Evolutionary conservation across 371 early-diverging fungal species (phyloP), one percentile per base, ranked within the genome.

Genomic region (Rhizopus microsporus): DNA sequence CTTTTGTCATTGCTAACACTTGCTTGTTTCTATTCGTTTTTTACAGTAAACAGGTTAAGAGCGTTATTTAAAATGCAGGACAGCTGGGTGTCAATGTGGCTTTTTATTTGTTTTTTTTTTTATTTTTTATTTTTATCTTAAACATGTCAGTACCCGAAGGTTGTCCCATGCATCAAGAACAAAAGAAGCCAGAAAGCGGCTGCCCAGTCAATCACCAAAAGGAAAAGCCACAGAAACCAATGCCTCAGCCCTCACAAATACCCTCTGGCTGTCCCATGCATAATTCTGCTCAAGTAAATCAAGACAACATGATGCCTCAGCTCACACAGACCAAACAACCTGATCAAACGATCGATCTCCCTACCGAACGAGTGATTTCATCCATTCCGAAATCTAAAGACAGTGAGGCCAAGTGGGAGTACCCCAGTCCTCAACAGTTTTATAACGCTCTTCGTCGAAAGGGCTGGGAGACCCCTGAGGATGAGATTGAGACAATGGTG

Each of bases 361-460:
- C 92, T 0, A 89, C 86, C 0, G 91, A 93, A n/a, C 69, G 86
- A 51, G 79, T 79, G 0, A 74, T 80, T 34, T 84, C 85, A 23
- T 83, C 85, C 10, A 88, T 88, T 54, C 88, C 87, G 4, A 80
- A 78, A 53, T 62, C 76, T 6, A 75, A 75, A 40, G 67, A 71
- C 5, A 31, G 55, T 12, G 67, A 65, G 0, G 62, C 71, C 7
- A 76, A 75, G 48, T 97, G 99, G 99, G 94, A 91, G 57, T 98
- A 98, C 68, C 97, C 99, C 5, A 92, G 92, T 10, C 94, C 95
- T 8, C 94, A 96, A 72, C 93, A 93, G 71, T 98, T 98, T 71
- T 97, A 93, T 76, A 95, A 94, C 67, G 97, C 99, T 0, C 78
- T 98, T 49, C 87, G 88, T 53, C 84, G 97, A 37, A 98, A 98